Percentiles rank a stretch among this genome's conserved stretches.
Conservation (phyloP, 140 eudicot species). For the Bidens hawaiensis region DNA sequence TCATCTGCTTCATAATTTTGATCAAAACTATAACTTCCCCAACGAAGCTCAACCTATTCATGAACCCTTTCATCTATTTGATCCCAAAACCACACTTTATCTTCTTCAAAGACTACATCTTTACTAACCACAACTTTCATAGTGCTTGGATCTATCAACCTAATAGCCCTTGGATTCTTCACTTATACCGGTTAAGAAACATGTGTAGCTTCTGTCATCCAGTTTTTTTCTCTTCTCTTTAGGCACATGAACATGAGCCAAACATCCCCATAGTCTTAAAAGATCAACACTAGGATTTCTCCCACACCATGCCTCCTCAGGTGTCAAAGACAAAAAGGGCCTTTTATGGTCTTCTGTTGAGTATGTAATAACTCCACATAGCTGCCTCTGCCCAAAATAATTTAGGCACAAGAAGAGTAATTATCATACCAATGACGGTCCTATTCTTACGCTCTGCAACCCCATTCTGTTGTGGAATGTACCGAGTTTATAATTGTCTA, state of each 20-base stretch:
- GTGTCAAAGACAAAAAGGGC: neutral
- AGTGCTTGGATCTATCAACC: neutral
- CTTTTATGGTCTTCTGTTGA: neutral
- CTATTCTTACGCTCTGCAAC: neutral
- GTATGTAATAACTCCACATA: neutral
- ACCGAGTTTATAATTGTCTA: neutral
- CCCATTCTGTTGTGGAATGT: neutral
- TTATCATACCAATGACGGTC: neutral
- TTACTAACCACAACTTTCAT: neutral
- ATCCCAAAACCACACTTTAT: neutral
- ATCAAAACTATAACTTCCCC: neutral
- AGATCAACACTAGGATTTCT: neutral
- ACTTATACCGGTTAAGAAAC: neutral
- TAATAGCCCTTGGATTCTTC: neutral
- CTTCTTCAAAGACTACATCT: neutral
- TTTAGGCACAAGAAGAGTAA: neutral
- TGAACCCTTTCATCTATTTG: neutral
- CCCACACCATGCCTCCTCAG: neutral
- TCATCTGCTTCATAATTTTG: neutral
- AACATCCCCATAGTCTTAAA: neutral
- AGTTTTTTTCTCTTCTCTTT: neutral
- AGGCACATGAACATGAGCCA: neutral
- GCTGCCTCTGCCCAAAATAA: neutral
- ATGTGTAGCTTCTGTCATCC: neutral
- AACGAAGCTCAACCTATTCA: neutral